phyloP scores from a whole-genome alignment of 2,329 filamentous ascomycete species.

The Fusarium praegraminearum region DNA sequence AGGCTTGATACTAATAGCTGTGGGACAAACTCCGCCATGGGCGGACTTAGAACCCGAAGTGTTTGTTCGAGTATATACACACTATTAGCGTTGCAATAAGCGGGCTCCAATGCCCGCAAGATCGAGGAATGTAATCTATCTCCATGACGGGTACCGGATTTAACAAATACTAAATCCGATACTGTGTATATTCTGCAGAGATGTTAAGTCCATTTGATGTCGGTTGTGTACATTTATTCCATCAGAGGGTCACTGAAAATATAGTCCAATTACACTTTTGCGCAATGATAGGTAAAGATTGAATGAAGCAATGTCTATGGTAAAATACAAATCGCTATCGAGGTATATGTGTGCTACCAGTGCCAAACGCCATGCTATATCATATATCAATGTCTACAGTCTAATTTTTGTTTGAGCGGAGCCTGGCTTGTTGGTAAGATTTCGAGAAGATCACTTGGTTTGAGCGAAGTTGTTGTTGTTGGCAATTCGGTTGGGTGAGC shows the following conservation, averaged over 20 bases:
- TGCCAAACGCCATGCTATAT: conserved; percentile 25
- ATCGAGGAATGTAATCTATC: conserved; percentile 3
- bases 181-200: neutral
- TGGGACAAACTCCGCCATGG: neutral
- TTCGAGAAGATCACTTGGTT: conserved; percentile 24
- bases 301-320: conserved; percentile 13
- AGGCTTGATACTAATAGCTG: too few relatives aligned
- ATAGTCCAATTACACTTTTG: neutral
- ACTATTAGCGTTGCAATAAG: neutral
- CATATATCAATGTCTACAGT: neutral
- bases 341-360: neutral
- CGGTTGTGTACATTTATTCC: neutral
- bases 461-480: conserved; percentile 59
- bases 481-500: conserved; percentile 60
- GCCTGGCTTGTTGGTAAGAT: neutral
- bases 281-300: conserved; percentile 3
- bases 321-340: conserved; percentile 10
- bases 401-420: neutral
- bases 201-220: neutral
- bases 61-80: neutral
- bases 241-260: neutral
- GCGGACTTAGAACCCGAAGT: neutral
- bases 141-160: conserved; percentile 14
- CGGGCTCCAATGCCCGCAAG: neutral
- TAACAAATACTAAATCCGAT: conserved; percentile 15